Evolutionary conservation across 2,329 filamentous ascomycete species (phyloP), one percentile per base, ranked within the genome.

Genomic region (Sporothrix pallida): DNA sequence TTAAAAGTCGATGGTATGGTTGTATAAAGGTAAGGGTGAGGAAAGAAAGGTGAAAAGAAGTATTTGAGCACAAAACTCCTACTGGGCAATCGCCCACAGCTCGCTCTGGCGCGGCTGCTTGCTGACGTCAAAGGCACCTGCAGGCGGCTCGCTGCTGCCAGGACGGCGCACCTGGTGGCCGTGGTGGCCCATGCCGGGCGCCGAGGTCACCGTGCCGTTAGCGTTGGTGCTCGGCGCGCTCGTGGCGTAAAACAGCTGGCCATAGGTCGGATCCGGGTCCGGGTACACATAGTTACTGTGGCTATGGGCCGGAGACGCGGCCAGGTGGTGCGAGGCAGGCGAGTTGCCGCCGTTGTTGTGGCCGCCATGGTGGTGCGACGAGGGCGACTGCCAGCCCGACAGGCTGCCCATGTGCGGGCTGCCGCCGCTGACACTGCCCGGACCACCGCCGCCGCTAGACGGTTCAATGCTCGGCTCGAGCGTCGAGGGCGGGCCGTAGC

Each of bases 391-490:
- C 95, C 95, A 98, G 72, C 93, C 92, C 9, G 65, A 52, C 75
- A 93, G 87, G 75, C 87, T 90, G 75, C 84, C 83, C 90, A 97
- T 93, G 81, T 98, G 95, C 70, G 95, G 95, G 81, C 94, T 97
- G 71, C 93, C 92, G 73, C 86, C 90, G n/a, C 89, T 91, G 80
- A 93, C 97, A 72, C 87, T 81, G 1, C 88, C 89, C 0, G 73
- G 56, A 9, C 58, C 70, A 17, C 72, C 70, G 60, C 58, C 46
- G 6, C 78, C 92, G 91, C 71, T 46, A 26, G 72, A 70, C 76
- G 93, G 91, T 80, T 95, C 93, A 75, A 93, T 88, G 81, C 89
- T 95, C 37, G 95, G 94, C 83, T 98, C 95, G 70, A 98, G 86
- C 17, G 93, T 94, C 68, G 92, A 90, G 1, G 93, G 93, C 1